phyloP scores from a whole-genome alignment of 805 yeast genomes.

The Candida manassasensis region DNA sequence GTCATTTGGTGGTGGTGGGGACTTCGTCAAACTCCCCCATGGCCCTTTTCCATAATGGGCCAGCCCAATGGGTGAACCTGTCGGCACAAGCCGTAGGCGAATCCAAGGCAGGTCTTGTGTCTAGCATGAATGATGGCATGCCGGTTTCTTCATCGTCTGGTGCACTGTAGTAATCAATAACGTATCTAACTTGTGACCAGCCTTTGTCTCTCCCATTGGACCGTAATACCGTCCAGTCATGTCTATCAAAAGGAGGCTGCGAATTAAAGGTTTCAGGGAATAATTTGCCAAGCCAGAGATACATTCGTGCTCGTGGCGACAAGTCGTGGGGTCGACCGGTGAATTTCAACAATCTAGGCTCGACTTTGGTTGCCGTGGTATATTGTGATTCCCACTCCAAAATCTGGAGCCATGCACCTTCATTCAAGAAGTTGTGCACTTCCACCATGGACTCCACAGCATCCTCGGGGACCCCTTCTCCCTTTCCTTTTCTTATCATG shows the following conservation, averaged over 20 bases:
- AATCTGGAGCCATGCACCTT: constrained; percentile 96
- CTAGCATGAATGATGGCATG: constrained; percentile 86
- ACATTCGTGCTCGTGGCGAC: constrained; percentile 78
- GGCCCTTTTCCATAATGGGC: constrained; percentile 65
- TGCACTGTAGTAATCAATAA: constrained; percentile 94
- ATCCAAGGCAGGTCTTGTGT: constrained; percentile 94
- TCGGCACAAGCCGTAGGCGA: constrained; percentile 57
- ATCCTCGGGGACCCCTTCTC: constrained; percentile 83
- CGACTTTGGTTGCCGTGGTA: constrained; percentile 46
- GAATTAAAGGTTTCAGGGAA: constrained; percentile 71
- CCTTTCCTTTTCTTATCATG: constrained; percentile 90
- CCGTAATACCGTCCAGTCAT: constrained; percentile 95
- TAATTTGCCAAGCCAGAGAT: constrained; percentile 57
- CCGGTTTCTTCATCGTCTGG: constrained; percentile 85
- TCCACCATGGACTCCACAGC: constrained; percentile 97
- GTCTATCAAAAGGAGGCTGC: constrained; percentile 94
- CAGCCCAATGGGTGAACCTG: constrained; percentile 62
- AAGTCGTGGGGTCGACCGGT: constrained; percentile 88
- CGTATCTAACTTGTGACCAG: constrained; percentile 79
- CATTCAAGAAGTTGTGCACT: constrained; percentile 92
- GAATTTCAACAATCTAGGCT: constrained; percentile 78
- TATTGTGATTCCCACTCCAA: constrained; percentile 84
- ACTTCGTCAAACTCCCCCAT: constrained; percentile 46
- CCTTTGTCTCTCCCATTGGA: constrained; percentile 39
- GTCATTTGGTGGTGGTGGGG: too few relatives aligned